phyloP scores from a whole-genome alignment of 2,329 filamentous ascomycete genomes.

The Ascochyta fabae region DNA sequence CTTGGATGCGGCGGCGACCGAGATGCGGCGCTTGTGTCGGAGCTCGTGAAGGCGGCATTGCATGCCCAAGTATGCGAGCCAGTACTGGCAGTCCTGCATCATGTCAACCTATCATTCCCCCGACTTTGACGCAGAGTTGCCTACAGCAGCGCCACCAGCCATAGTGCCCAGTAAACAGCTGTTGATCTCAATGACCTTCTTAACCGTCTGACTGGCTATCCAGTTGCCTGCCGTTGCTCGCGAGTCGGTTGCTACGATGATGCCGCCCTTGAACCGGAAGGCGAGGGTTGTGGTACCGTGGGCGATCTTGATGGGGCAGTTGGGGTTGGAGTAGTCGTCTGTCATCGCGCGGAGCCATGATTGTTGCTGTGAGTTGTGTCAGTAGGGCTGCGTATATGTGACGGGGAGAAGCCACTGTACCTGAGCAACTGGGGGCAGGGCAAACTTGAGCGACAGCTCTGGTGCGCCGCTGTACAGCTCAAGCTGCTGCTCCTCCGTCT shows the following conservation, averaged over 20 bases:
- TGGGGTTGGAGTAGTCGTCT: constrained; percentile 95
- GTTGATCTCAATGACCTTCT: constrained; percentile 99
- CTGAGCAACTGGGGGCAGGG: constrained; percentile 89
- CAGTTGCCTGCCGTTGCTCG: constrained; percentile 96
- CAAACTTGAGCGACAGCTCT: constrained; percentile 88
- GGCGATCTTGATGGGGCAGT: constrained; percentile 98
- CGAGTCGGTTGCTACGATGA: constrained; percentile 98
- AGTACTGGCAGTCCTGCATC: constrained; percentile 92
- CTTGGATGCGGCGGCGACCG: constrained; percentile 95
- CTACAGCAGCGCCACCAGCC: constrained; percentile 92
- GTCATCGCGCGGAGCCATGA: constrained; percentile 96
- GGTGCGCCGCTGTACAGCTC: constrained; percentile 71
- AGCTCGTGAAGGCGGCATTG: constrained; percentile 99
- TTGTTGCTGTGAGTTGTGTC: constrained; percentile 69
- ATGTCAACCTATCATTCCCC: constrained; percentile 22
- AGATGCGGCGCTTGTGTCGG: constrained; percentile 98
- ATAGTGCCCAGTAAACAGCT: constrained; percentile 92
- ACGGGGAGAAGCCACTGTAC: constrained; percentile 55
- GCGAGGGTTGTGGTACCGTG: constrained; percentile 98
- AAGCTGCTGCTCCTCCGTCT: constrained; percentile 76
- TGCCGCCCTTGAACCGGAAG: constrained; percentile 97
- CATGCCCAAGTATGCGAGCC: constrained; percentile 98
- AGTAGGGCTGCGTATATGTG: background rate
- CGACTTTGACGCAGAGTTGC: constrained; percentile 29
- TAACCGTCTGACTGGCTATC: constrained; percentile 99